Base-by-base conservation (phyloP, 2,329 filamentous ascomycete species). In the Colletotrichum truncatum region DNA sequence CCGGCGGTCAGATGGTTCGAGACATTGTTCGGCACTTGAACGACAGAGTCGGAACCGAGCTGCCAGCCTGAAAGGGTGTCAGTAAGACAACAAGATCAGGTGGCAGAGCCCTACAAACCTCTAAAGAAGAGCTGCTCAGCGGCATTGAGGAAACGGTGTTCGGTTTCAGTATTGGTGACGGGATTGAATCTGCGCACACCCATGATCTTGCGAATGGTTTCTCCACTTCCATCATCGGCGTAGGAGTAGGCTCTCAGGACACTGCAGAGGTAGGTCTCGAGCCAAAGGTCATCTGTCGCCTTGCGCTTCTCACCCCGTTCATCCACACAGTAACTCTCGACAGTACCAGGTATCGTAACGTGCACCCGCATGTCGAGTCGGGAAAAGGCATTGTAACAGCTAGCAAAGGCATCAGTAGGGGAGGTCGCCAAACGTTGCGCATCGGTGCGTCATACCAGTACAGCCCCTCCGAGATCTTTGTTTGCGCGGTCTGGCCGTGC, bases 331-430 rank as follows among this genome's bases (percentile, higher is more conserved):
- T 98, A 98, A 79, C 93, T 97, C 78, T 99, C 95, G 55, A 99
- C 93, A 9, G 93, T 96, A 66, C 96, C 96, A 16, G 96, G 96
- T 69, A 99, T 98, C 69, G 94, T 95, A 65, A 99, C 95, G 75
- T 98, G 94, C 11, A 99, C 95, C 67, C 96, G 93, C 96, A 99
- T 99, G 75, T 99, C 96, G 56, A 98, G 86, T 69, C 97, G 89
- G 5, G 96, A 98, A 79, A 99, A 98, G 70, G 96, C 96, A 93
- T 99, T 99, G 86, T 99, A 99, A 81, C 96, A 99, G 81, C 84
- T 86, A 64, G 8, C 16, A n/a, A 36, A 7, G 10, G 16, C 4
- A 12, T 53, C 72, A 60, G 41, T 46, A 53, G 21, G 41, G 30
- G 18, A 16, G 6, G 26, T 46, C 85, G 88, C 11, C 7, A 39